Conservation (phyloP, 345 rosid species). For the Lagerstroemia speciosa region DNA sequence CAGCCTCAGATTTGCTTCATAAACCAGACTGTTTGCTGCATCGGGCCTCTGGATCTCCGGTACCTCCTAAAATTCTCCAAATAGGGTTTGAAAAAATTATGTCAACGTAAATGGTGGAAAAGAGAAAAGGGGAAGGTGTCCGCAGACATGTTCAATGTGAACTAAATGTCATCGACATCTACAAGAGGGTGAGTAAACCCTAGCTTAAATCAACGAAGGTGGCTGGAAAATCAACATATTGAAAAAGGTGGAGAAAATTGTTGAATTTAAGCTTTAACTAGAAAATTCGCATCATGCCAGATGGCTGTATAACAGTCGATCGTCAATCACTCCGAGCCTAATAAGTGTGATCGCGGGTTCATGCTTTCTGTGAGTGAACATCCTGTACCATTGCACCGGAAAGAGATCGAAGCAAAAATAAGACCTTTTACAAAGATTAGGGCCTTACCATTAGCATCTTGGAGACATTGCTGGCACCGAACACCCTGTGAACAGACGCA, state of each 20-base stretch:
- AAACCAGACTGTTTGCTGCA: slow-evolving; percentile 84
- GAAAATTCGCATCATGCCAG: too few relatives aligned
- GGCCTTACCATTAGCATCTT: slow-evolving; percentile 72
- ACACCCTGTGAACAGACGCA: slow-evolving; percentile 90
- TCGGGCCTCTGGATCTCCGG: slow-evolving; percentile 79
- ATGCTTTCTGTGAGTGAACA: too few relatives aligned
- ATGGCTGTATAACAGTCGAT: too few relatives aligned
- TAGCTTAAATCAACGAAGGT: background rate
- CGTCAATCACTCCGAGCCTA: too few relatives aligned
- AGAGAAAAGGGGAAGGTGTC: background rate
- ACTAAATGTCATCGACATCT: background rate
- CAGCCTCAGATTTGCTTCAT: slow-evolving; percentile 90
- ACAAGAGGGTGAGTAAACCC: background rate
- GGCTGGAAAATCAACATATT: background rate
- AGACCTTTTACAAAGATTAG: background rate
- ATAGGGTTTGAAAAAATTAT: background rate
- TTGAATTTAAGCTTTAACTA: background rate
- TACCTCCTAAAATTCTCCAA: slow-evolving; percentile 47
- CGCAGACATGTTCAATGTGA: background rate
- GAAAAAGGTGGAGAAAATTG: background rate
- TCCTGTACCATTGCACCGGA: too few relatives aligned
- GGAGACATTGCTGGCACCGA: slow-evolving; percentile 97
- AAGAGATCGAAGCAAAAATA: too few relatives aligned
- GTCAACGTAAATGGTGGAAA: background rate
- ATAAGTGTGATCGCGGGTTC: too few relatives aligned